Percentiles rank a stretch among this genome's conserved stretches.
phyloP scores from a whole-genome alignment of 2,329 filamentous ascomycete genomes.

The Phaeophleospora eucalypticola region DNA sequence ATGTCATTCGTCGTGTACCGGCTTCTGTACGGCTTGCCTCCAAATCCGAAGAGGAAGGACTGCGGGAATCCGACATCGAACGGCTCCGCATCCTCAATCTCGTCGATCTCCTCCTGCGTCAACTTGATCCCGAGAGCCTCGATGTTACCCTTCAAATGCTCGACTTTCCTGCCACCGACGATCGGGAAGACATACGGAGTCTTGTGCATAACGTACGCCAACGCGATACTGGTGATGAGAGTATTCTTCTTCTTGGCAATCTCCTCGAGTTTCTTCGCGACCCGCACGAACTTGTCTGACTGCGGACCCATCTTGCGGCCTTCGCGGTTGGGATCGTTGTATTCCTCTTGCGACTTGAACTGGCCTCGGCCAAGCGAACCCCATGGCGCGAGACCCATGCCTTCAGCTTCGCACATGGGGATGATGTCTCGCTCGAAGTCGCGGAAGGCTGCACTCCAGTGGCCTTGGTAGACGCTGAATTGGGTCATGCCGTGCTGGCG shows the following conservation, averaged over 20 bases:
- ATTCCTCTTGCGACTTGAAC: constrained; percentile 22
- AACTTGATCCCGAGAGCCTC: constrained; percentile 61
- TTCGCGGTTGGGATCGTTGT: constrained; percentile 30
- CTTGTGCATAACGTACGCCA: constrained; percentile 41
- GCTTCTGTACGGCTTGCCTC: constrained; percentile 18
- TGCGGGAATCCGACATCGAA: constrained; percentile 48
- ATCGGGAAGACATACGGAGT: constrained; percentile 58
- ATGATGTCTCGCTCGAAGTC: constrained; percentile 47
- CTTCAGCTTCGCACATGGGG: constrained; percentile 48
- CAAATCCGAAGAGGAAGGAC: constrained; percentile 13
- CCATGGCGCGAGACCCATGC: constrained; percentile 54
- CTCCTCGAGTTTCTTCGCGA: constrained; percentile 57
- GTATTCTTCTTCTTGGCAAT: constrained; percentile 55
- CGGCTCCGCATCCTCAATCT: constrained; percentile 58
- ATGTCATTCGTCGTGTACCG: constrained; percentile 16
- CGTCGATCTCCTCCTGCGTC: constrained; percentile 58
- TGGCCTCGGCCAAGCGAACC: constrained; percentile 35
- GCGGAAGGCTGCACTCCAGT: constrained; percentile 33
- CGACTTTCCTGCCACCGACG: constrained; percentile 64
- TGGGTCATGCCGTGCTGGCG: constrained; percentile 46
- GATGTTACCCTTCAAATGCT: constrained; percentile 67
- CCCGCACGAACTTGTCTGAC: constrained; percentile 39
- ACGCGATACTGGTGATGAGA: constrained; percentile 52
- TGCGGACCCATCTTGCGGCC: constrained; percentile 31
- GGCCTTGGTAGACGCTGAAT: constrained; percentile 36